These are phyloP conservation scores for Babesia bovis DNA, from an alignment of 169 alveolate species.

Conservation along the genomic window DNA sequence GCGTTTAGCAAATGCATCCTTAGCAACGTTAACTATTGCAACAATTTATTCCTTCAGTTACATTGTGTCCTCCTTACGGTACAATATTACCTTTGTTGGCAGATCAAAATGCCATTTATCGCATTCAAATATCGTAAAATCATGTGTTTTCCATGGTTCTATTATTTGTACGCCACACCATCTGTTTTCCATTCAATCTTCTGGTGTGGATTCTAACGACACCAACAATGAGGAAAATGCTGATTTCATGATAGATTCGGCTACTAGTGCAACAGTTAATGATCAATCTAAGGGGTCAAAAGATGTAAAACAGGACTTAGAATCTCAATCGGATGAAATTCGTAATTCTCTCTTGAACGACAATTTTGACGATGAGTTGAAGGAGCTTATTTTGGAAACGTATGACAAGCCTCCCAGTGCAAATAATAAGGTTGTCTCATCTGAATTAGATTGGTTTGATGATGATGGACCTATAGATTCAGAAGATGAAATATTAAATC, in stretches of 20 bases:
- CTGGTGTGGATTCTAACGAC: not conserved
- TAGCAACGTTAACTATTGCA: no score
- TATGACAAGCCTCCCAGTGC: not conserved
- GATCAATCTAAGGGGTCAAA: not conserved
- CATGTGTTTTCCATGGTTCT: no score
- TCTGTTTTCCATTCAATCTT: no score
- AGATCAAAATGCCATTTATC: no score
- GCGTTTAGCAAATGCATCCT: no score
- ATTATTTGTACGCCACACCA: no score
- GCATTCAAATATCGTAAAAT: no score
- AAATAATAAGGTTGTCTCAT: not conserved
- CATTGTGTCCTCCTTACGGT: no score
- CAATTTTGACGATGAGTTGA: conserved; percentile 14
- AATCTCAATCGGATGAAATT: not conserved
- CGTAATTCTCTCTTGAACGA: no score
- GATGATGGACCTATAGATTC: conserved; percentile 56
- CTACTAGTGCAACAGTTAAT: not conserved
- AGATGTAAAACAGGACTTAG: not conserved
- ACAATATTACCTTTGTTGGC: no score
- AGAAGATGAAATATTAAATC: conserved; percentile 41
- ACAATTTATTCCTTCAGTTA: no score
- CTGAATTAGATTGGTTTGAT: conserved; percentile 48
- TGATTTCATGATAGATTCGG: not conserved
- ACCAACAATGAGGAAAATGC: not conserved
- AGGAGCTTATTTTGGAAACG: not conserved